Conservation (phyloP, 306 rosid species). For the Bauhinia variegata region DNA sequence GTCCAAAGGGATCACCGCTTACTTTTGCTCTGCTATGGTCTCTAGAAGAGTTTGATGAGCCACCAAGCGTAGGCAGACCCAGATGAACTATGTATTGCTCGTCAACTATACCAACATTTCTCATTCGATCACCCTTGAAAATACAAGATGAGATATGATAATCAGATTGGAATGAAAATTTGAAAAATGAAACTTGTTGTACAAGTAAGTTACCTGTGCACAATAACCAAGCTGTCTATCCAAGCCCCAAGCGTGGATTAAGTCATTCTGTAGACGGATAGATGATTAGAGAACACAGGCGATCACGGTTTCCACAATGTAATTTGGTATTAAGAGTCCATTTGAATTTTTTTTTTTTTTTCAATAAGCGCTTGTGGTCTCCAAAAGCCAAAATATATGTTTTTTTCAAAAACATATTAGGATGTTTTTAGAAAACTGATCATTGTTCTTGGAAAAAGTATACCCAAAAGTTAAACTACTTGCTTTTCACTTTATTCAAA, state of each 20-base stretch:
- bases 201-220: conserved; percentile 68
- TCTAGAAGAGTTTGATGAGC: conserved; percentile 28
- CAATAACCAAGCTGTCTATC: conserved; percentile 90
- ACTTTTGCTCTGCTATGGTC: conserved; percentile 43
- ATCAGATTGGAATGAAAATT: conserved; percentile 12
- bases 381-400: no score
- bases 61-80: conserved; percentile 94
- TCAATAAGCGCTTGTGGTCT: no score
- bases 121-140: conserved; percentile 76
- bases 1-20: no score
- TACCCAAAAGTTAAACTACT: no score
- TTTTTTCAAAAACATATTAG: no score
- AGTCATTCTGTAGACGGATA: conserved; percentile 74
- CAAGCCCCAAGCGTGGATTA: conserved; percentile 97
- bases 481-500: no score
- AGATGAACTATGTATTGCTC: conserved; percentile 82
- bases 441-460: no score
- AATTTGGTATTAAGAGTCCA: no score
- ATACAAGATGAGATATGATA: conserved; percentile 21
- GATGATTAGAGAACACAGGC: conserved; percentile 19
- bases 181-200: conserved; percentile 6
- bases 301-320: no score
- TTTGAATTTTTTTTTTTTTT: no score
- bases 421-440: no score
- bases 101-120: conserved; percentile 84